phyloP scores from a whole-genome alignment of 1,284 basidiomycete genomes.

The Pterulicium gracile region DNA sequence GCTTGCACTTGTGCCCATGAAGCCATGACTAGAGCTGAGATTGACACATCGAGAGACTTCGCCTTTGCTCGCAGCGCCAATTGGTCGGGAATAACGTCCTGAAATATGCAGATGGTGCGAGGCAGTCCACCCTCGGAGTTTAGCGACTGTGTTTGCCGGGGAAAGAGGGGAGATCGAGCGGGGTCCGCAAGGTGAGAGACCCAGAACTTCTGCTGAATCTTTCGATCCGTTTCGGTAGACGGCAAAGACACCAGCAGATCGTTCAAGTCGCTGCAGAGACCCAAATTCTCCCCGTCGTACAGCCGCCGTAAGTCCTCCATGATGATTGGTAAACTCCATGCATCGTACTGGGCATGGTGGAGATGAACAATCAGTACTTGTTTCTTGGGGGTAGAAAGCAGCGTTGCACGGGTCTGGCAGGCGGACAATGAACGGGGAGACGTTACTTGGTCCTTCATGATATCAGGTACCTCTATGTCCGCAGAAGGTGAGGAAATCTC shows the following conservation, averaged over 20 bases:
- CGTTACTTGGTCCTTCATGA: conserved; percentile 23
- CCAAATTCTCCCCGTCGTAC: conserved; percentile 20
- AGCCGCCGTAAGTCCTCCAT: conserved; percentile 27
- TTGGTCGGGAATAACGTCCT: not conserved
- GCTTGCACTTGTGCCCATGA: conserved; percentile 34
- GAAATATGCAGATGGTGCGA: conserved; percentile 10
- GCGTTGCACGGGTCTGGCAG: conserved; percentile 23
- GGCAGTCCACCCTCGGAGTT: not conserved
- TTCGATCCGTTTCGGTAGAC: conserved; percentile 14
- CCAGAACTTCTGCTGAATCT: conserved; percentile 32
- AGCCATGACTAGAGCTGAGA: conserved; percentile 31
- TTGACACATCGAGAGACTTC: conserved; percentile 20
- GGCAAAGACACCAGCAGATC: conserved; percentile 21
- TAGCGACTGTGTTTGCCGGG: conserved; percentile 8
- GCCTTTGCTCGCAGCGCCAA: conserved; percentile 15
- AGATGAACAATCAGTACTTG: conserved; percentile 31
- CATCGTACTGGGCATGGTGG: conserved; percentile 43
- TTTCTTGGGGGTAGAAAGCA: conserved; percentile 18
- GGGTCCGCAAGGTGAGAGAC: conserved; percentile 19
- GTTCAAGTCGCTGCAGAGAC: conserved; percentile 20
- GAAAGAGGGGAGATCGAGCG: conserved; percentile 22
- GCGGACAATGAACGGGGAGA: conserved; percentile 22
- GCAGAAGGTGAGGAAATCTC: conserved; percentile 11
- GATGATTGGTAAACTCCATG: conserved; percentile 35
- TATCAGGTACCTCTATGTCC: conserved; percentile 14